Evolutionary conservation across 345 rosid species (phyloP).

Genomic region (Salix caprea): DNA sequence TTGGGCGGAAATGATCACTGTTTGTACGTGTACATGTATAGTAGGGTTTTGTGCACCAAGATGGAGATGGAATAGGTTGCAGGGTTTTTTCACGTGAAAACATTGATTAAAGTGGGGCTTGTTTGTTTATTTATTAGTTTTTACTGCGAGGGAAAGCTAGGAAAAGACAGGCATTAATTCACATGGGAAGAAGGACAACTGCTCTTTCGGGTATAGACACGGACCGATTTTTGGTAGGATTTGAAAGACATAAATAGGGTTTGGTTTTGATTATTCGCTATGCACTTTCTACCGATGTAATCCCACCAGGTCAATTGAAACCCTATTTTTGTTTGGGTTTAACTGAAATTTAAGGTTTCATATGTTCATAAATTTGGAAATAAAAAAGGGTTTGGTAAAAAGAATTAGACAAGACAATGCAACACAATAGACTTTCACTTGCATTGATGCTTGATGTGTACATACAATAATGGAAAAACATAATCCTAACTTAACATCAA

Average conservation of each 20-base stretch:
- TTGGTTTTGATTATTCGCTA: neutral
- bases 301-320: neutral
- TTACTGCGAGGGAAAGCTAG: neutral
- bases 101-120: neutral
- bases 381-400: no score
- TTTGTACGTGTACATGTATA: no score
- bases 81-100: slow-evolving; percentile 30
- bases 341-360: neutral
- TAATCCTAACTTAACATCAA: no score
- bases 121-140: neutral
- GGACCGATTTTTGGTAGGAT: slow-evolving; percentile 1
- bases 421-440: no score
- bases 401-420: no score
- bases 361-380: neutral
- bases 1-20: no score
- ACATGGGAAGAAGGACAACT: slow-evolving; percentile 23
- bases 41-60: neutral
- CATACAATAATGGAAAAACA: no score
- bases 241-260: neutral
- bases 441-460: no score
- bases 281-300: neutral
- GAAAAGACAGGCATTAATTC: slow-evolving; percentile 11
- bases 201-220: neutral
- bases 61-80: neutral
- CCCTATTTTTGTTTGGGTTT: neutral